Evolutionary conservation across 129 eudicot genomes (phyloP), one percentile per base, ranked within the genome.

Genomic region (Ambrosia trifida): DNA sequence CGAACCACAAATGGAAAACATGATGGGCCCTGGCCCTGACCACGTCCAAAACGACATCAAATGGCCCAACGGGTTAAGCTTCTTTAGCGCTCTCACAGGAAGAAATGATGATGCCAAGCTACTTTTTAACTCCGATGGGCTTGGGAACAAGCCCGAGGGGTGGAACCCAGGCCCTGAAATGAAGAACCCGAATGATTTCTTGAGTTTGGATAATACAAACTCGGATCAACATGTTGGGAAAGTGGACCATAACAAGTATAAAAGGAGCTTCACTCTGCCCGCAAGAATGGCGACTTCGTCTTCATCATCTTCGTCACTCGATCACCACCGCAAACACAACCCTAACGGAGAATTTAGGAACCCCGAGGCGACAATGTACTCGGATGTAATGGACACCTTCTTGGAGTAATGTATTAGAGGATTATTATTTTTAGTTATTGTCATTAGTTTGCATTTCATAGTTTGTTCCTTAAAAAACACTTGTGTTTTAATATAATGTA

Each of bases 361-460:
- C 31, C 68, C 86, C 10, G 91, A 91, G 50, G 85, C 83, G 0
- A 83, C 96, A 44, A 86, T 89, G 96, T 89, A 89, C 79, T 73
- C 91, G 0, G 98, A 92, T 75, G 96, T 89, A 11, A 91, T 91
- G 98, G 98, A 89, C 70, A 89, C 91, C 57, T 92, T 81, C 87
- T 81, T 92, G 91, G 96, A 89, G 78, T 89, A 77, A 89, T 73
- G 88, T 76, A 44, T 72, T 56, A 50, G 78, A 76, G 82, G 24
- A 61, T n/a, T 73, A 20, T 69, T 76, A 68, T 58, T 53, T 1
- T 57, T 57, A 57, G 44, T 33, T 60, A 33, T 35, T 54, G 17
- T 76, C 72, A 9, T 54, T 16, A 38, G 52, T 83, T 80, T 28
- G 28, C 58, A 68, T 75, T 77, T 79, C 71, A 59, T 49, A 62